Evolutionary conservation across 495 filamentous ascomycete species (phyloP), one percentile per base, ranked within the genome.

Genomic region (Hypomontagnella monticulosa): DNA sequence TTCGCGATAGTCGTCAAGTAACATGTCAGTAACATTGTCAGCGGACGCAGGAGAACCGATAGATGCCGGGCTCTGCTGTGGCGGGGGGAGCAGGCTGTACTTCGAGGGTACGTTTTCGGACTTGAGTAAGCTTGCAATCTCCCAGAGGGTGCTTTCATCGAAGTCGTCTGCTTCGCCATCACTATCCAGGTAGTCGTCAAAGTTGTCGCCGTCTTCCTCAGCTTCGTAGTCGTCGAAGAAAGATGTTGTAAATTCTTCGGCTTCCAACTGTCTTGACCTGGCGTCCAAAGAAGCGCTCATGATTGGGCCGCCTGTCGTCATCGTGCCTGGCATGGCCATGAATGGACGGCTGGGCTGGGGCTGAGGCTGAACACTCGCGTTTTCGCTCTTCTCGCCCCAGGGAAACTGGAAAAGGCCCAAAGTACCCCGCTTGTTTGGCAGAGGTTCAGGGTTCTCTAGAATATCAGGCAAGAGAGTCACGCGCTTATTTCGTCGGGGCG

Each of bases 371-470:
- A 81, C 61, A 12, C 69, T 73, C 1, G 79, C 79, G 33, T 79
- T 76, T 58, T 86, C 83, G 20, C 83, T 85, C 64, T 70, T 80
- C 59, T 85, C 83, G 16, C 84, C 84, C 82, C 82, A 86, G 0
- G 84, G 80, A 58, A 84, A 84, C 62, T 85, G 82, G 69, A 85
- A 86, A 50, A 86, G 80, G 4, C 83, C 84, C 7, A 86, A 72
- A 4, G 79, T 84, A 30, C 78, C 83, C 10, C 77, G 72, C 60
- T 81, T 81, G 46, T 83, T 70, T 11, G 82, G 82, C 9, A 85
- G 70, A 43, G 83, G 83, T 55, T 80, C 68, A 5, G 84, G 84
- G 64, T 77, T 84, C 57, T 86, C 84, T 23, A 85, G 61, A 58
- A 86, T 86, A 58, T 86, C 84, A 6, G 84, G 84, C 3, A 86